Evolutionary conservation across 345 rosid species (phyloP), one percentile per base, ranked within the genome.

Genomic region (Eucalyptus cloeziana): DNA sequence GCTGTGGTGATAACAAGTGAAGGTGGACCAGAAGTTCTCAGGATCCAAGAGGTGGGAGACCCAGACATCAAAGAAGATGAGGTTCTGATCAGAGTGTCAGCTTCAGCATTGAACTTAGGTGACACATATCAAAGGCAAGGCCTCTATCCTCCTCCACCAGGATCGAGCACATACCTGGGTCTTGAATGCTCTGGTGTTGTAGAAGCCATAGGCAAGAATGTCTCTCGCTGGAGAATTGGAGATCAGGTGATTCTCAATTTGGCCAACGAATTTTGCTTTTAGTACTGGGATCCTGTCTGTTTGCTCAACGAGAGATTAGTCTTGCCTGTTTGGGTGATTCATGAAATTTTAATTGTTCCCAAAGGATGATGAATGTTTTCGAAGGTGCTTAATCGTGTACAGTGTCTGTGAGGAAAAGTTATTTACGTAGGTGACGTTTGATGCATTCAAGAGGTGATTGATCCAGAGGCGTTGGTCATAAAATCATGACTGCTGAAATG

Each of bases 111-210:
- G 47, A 97, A 96, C 91, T 94, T 94, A 10, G 96, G 95, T 5
- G 99, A 97, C 89, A 94, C 95, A 15, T 47, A 92, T 33, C 98
- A 97, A 80, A 92, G 99, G 60, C 92, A 92, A 60, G 99, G 99
- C 89, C 89, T 85, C 9, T 94, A 97, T 88, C 85, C 95, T 27
- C 95, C 97, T n/a, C 98, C 99, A 8, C 92, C 94, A 62, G 98
- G 94, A 10, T 91, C 95, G 33, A 96, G 99, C 86, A 92, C 95
- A 37, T 93, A 93, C 89, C 97, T 60, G 19, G 96, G 99, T 76
- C 95, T 97, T 30, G 99, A 96, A 90, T 97, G 99, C 76, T 95
- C 98, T 4, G 98, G 97, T 21, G 94, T 93, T 85, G 58, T 97
- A 30, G 94, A 90, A 56, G 89, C 96, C 11, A 86, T 95, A 2